Evolutionary conservation across 768 basidiomycete genomes (phyloP).

Genomic region (Neoboletus subvelutipes): DNA sequence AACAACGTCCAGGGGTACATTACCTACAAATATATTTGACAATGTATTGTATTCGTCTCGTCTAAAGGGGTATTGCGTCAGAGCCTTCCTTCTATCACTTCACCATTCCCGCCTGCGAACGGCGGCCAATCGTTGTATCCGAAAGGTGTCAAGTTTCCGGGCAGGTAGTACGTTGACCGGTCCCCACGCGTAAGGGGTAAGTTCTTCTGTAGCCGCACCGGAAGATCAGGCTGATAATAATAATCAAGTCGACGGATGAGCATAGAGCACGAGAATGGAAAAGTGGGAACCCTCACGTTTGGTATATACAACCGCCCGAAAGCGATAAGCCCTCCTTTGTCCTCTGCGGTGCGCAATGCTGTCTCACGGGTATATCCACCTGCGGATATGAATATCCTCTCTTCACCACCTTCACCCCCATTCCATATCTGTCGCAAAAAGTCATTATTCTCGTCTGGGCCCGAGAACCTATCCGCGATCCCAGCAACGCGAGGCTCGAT

Average conservation of each 20-base stretch:
- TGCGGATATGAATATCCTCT: constrained; percentile 39
- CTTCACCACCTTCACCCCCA: constrained; percentile 23
- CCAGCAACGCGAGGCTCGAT: constrained; percentile 40
- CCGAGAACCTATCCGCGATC: not conserved
- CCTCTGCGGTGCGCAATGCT: constrained; percentile 39
- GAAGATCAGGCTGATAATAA: constrained; percentile 33
- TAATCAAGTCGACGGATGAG: not conserved
- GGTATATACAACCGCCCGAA: constrained; percentile 40
- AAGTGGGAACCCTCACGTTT: constrained; percentile 32
- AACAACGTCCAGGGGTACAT: not conserved
- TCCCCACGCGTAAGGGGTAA: constrained; percentile 22
- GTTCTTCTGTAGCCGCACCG: constrained; percentile 25
- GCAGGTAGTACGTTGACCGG: constrained; percentile 24
- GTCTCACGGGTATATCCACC: constrained; percentile 45
- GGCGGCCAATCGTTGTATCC: constrained; percentile 35
- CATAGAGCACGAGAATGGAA: not conserved
- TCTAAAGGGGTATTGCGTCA: not conserved
- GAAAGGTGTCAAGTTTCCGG: constrained; percentile 22
- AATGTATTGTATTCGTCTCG: not conserved
- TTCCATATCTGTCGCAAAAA: constrained; percentile 48
- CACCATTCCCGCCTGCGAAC: constrained; percentile 16
- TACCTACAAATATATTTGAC: not conserved
- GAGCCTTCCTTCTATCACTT: not conserved
- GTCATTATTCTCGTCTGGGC: constrained; percentile 36
- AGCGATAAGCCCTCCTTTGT: constrained; percentile 21